phyloP scores from a whole-genome alignment of 1,284 basidiomycete genomes.

The Cutaneotrichosporon sp. region DNA sequence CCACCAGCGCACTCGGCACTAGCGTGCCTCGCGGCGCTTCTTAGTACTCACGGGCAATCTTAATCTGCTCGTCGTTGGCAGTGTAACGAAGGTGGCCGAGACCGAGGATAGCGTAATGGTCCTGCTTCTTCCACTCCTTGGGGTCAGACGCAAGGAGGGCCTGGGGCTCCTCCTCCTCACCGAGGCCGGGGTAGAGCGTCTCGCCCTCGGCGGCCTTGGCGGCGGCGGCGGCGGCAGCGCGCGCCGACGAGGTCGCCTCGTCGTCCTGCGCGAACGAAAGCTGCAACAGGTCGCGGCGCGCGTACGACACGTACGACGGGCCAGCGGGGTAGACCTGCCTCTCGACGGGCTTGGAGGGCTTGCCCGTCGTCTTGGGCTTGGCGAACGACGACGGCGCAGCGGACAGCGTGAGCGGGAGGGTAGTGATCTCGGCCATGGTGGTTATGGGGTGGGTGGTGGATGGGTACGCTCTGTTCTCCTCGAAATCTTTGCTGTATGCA shows the following conservation, averaged over 20 bases:
- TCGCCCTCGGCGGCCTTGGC: conserved; percentile 56
- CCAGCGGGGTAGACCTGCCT: conserved; percentile 69
- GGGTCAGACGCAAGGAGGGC: conserved; percentile 75
- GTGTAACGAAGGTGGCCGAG: conserved; percentile 83
- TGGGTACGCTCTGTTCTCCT: background rate
- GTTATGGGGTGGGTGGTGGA: background rate
- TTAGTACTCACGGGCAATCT: conserved; percentile 75
- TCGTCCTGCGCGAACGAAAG: conserved; percentile 78
- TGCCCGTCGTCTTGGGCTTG: conserved; percentile 39
- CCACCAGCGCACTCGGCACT: too few species aligned
- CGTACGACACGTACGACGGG: conserved; percentile 73
- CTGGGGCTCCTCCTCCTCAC: conserved; percentile 78
- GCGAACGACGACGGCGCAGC: conserved; percentile 43
- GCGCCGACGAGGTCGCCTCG: conserved; percentile 35
- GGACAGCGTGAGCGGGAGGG: conserved; percentile 44
- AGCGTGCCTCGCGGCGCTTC: too few species aligned
- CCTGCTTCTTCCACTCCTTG: conserved; percentile 99
- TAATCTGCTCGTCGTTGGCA: conserved; percentile 88
- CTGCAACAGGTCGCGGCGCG: conserved; percentile 66
- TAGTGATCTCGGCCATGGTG: conserved; percentile 44
- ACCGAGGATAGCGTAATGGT: conserved; percentile 94
- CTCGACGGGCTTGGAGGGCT: conserved; percentile 45
- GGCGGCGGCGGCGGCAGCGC: conserved; percentile 55
- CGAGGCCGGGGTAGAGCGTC: conserved; percentile 81
- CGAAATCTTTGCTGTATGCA: conserved; percentile 3